Percentiles rank a stretch among this genome's conserved stretches.
Conservation (phyloP, 1,139 yeast species). For the Suhomyces taliae region DNA sequence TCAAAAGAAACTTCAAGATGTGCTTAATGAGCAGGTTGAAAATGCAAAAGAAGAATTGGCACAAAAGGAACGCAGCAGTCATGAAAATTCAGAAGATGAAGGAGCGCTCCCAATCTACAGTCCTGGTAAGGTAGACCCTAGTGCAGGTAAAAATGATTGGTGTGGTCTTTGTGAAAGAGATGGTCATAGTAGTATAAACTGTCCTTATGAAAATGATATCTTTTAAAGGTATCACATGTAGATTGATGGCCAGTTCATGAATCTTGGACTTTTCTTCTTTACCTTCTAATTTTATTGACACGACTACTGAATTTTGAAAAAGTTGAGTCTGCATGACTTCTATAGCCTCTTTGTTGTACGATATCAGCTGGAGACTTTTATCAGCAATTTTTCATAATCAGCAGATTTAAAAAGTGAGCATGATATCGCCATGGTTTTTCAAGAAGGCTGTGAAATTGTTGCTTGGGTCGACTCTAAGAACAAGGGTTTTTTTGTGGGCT, state of each 20-base stretch:
- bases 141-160: slow-evolving; percentile 77
- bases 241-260: neutral
- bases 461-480: no score
- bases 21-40: slow-evolving; percentile 14
- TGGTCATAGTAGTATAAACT: slow-evolving; percentile 83
- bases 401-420: no score
- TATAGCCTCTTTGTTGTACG: no score
- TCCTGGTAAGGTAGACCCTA: slow-evolving; percentile 61
- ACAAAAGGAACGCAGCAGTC: slow-evolving; percentile 3
- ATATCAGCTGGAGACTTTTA: no score
- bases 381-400: no score
- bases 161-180: slow-evolving; percentile 89
- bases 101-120: slow-evolving; percentile 45
- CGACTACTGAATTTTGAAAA: no score
- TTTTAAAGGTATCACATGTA: slow-evolving; percentile 24
- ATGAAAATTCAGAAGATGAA: slow-evolving; percentile 14
- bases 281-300: no score
- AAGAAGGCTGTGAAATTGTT: no score
- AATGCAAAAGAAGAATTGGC: slow-evolving; percentile 13
- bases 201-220: slow-evolving; percentile 77
- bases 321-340: no score
- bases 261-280: no score
- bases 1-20: slow-evolving; percentile 19
- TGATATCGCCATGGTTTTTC: no score
- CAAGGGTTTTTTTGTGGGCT: no score